Evolutionary conservation across 352 stramenopile species (phyloP).

Genomic region (Albugo candida): DNA sequence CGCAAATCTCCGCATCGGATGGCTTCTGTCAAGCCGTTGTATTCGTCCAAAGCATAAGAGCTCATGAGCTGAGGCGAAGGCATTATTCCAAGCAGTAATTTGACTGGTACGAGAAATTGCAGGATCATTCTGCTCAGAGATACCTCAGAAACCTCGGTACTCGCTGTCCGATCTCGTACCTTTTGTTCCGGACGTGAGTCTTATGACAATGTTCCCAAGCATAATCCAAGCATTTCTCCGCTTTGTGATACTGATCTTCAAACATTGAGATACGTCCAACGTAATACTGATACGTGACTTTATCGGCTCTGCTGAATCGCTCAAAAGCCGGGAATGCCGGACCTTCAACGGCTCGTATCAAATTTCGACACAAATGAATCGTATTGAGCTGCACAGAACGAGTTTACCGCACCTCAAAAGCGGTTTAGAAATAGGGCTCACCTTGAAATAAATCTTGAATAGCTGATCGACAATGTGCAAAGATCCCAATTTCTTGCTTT

Average conservation of each 20-base stretch:
- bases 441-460: conserved; percentile 94
- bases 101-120: conserved; percentile 88
- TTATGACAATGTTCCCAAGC: conserved; percentile 85
- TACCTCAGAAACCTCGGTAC: not conserved
- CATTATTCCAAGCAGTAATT: conserved; percentile 84
- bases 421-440: conserved; percentile 12
- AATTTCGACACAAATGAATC: conserved; percentile 89
- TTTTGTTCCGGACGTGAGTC: conserved; percentile 77
- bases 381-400: conserved; percentile 48
- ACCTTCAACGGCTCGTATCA: conserved; percentile 74
- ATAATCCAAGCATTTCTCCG: conserved; percentile 86
- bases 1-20: conserved; percentile 84
- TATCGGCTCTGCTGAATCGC: conserved; percentile 65
- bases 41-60: conserved; percentile 78
- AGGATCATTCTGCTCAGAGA: conserved; percentile 63
- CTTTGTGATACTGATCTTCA: conserved; percentile 91
- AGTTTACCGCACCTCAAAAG: not conserved
- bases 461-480: conserved; percentile 90
- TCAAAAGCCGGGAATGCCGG: conserved; percentile 62
- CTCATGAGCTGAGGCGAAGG: conserved; percentile 78
- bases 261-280: conserved; percentile 92
- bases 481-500: conserved; percentile 75
- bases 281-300: conserved; percentile 93
- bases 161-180: conserved; percentile 5
- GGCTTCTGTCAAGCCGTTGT: conserved; percentile 75